Conservation (phyloP, 2,329 filamentous ascomycete species). For the Pestalotiopsis sp. region DNA sequence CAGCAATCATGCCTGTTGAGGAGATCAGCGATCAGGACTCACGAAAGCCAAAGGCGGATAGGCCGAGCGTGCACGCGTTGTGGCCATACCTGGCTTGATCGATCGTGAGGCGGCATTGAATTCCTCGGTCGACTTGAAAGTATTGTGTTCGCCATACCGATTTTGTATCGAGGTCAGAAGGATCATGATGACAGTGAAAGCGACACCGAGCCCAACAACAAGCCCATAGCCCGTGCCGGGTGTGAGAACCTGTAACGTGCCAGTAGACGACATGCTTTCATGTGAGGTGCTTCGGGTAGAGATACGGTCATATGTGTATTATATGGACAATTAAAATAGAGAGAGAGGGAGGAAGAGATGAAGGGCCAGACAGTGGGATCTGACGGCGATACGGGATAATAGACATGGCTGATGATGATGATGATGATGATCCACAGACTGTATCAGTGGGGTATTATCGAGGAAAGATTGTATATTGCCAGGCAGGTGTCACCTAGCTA, state of each 20-base stretch:
- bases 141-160: slow-evolving; percentile 27
- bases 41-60: neutral
- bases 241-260: slow-evolving; percentile 22
- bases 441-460: no score
- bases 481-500: no score
- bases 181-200: slow-evolving; percentile 44
- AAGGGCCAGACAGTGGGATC: no score
- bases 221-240: slow-evolving; percentile 50
- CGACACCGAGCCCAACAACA: slow-evolving; percentile 50
- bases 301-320: neutral
- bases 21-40: neutral
- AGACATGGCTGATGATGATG: no score
- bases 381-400: no score
- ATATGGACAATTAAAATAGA: neutral
- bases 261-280: neutral
- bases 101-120: slow-evolving; percentile 49
- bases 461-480: no score
- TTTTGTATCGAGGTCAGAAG: neutral
- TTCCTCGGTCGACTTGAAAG: slow-evolving; percentile 46
- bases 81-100: slow-evolving; percentile 36
- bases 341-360: no score
- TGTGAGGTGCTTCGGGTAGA: neutral
- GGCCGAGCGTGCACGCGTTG: neutral
- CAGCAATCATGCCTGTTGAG: slow-evolving; percentile 42
- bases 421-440: no score